A percentile compares a stretch with the other conserved stretches of the same genome.
Conservation (phyloP, 345 rosid genomes). For the Linum usitatissimum region DNA sequence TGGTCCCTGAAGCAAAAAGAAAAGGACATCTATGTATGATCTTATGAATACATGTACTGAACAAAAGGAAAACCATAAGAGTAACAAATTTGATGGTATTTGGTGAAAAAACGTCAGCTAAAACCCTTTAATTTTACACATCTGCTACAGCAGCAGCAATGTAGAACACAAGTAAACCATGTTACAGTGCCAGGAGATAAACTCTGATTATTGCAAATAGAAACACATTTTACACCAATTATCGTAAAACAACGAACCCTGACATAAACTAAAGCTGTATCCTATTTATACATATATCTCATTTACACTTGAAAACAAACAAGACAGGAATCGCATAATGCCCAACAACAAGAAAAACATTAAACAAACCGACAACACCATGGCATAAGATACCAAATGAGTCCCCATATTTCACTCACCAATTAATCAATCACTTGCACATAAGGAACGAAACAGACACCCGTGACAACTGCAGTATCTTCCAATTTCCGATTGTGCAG, state of each 20-base stretch:
- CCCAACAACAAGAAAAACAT: neutral
- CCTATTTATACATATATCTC: neutral
- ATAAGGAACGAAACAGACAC: too few species aligned
- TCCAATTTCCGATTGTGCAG: slow-evolving; percentile 16
- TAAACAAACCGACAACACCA: neutral
- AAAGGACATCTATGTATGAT: too few species aligned
- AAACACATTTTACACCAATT: too few species aligned
- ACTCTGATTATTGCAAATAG: neutral
- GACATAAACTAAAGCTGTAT: neutral
- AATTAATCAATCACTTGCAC: neutral
- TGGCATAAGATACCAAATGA: neutral
- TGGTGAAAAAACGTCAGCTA: too few species aligned
- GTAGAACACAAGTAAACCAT: neutral
- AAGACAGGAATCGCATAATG: neutral
- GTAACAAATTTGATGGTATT: too few species aligned
- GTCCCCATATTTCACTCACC: neutral
- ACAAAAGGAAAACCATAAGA: too few species aligned
- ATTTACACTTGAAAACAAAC: neutral
- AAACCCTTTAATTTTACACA: too few species aligned
- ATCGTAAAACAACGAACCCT: neutral
- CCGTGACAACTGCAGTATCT: neutral
- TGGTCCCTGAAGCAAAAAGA: too few species aligned
- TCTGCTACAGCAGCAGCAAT: too few species aligned
- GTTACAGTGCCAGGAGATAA: neutral
- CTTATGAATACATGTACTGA: too few species aligned